A percentile compares a stretch with the other conserved stretches of the same genome.
phyloP scores from a whole-genome alignment of 2,329 filamentous ascomycete genomes.

The Botrytis pseudocinerea region DNA sequence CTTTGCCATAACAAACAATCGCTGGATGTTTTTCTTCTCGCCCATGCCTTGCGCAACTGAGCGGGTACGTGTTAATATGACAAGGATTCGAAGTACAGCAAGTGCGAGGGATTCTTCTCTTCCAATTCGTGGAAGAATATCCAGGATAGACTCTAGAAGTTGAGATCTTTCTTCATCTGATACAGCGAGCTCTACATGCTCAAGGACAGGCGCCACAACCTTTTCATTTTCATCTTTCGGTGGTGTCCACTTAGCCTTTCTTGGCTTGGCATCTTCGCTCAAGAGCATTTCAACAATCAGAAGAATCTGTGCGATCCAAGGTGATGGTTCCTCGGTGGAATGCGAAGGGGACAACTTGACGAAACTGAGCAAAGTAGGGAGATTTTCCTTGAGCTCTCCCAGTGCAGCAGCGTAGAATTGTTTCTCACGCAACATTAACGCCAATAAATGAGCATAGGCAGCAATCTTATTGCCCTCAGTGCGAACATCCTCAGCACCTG shows the following conservation, averaged over 20 bases:
- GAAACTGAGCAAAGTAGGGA: conserved; percentile 74
- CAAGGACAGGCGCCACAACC: conserved; percentile 56
- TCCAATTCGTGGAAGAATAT: conserved; percentile 80
- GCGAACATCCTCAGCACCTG: conserved; percentile 57
- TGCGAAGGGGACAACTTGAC: conserved; percentile 69
- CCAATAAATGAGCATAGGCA: conserved; percentile 88
- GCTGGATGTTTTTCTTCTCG: conserved; percentile 84
- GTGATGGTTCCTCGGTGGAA: conserved; percentile 74
- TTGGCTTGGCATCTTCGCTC: conserved; percentile 83
- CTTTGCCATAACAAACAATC: conserved; percentile 92
- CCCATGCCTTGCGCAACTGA: conserved; percentile 73
- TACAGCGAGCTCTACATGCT: conserved; percentile 62
- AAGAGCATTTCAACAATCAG: conserved; percentile 87
- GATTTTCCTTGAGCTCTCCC: conserved; percentile 72
- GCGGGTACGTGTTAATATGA: conserved; percentile 81
- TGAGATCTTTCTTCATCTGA: conserved; percentile 64
- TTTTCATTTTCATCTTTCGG: conserved; percentile 53
- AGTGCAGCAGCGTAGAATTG: conserved; percentile 78
- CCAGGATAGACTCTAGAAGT: conserved; percentile 76
- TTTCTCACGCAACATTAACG: conserved; percentile 79
- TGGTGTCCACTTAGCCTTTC: conserved; percentile 68
- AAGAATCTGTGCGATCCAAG: conserved; percentile 89
- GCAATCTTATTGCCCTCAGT: conserved; percentile 65
- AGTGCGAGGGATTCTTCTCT: conserved; percentile 85
- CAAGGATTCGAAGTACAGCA: conserved; percentile 78